Base-by-base conservation (phyloP, 208 protist genomes). In the Crithidia fasciculata region DNA sequence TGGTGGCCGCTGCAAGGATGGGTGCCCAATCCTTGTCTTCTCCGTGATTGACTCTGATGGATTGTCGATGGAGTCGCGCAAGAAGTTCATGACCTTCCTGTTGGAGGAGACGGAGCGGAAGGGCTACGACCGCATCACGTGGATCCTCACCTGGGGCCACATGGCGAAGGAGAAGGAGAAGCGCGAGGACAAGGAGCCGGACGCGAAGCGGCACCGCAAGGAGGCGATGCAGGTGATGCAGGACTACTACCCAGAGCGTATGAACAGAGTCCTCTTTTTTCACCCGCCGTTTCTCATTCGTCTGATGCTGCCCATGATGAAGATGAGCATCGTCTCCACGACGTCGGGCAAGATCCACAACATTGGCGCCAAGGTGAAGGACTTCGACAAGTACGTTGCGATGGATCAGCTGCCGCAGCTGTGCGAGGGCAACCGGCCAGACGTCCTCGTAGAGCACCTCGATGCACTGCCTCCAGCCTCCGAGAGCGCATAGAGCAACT, bases 81-180 rank as follows among this genome's bases (percentile, higher is more conserved):
- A 83, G 45, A 80, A 80, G 18, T 76, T 82, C 40, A 49, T 90
- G 15, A 63, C 83, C 18, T 88, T 80, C 64, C 71, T 87, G 41
- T 55, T 88, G 50, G 81, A 93, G 64, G 81, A 84, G 61, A 80
- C 80, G 43, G 64, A 65, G 59, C 76, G 73, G 6, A 87, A 84
- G 40, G 76, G 72, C 49, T 83, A 88, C 63, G 80, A 83, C 49
- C 63, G 71, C 39, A 73, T 89, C 49, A 89, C 79, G 66, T 90
- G 85, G 81, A 78, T 93, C 18, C 54, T 90, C 43, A 76, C 82
- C 69, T 89, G 84, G 68, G 69, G 49, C 9, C 71, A 90, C 59
- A 81, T 90, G 73, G 72, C 85, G 8, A 84, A 90, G 54, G 74
- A 84, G 43, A 81, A 78, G 63, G 76, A 82, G 53, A 79, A 88